A percentile compares a stretch with the other conserved stretches of the same genome.
phyloP scores from a whole-genome alignment of 192 early-diverging fungal genomes.

The Entophlyctis luteolus region DNA sequence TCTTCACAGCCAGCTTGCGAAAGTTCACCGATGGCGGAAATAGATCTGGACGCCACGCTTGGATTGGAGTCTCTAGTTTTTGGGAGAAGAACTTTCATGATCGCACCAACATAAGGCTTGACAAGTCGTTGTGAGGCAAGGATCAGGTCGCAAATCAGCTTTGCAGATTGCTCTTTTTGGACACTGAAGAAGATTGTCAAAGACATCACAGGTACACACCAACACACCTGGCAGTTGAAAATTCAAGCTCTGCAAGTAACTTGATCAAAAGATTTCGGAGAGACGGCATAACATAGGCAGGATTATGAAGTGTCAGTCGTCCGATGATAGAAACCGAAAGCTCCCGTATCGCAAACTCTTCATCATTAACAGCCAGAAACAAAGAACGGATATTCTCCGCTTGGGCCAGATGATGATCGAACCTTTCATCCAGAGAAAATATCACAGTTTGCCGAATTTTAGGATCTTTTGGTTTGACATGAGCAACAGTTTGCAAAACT shows the following conservation, averaged over 20 bases:
- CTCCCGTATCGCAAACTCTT: constrained; percentile 81
- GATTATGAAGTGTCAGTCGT: constrained; percentile 78
- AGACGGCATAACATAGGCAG: constrained; percentile 88
- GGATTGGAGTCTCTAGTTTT: constrained; percentile 67
- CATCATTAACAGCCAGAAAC: constrained; percentile 87
- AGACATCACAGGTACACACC: neutral
- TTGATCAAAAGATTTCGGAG: constrained; percentile 81
- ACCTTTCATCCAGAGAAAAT: constrained; percentile 70
- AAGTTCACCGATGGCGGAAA: constrained; percentile 79
- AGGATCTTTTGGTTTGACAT: constrained; percentile 59
- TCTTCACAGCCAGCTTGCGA: constrained; percentile 80
- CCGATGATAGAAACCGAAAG: constrained; percentile 82
- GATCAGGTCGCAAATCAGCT: constrained; percentile 72
- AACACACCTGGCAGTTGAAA: constrained; percentile 61
- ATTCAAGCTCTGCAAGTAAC: constrained; percentile 87
- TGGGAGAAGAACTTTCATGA: constrained; percentile 78
- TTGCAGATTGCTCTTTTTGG: constrained; percentile 82
- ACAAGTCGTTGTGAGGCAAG: constrained; percentile 73
- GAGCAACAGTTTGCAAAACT: too few species aligned
- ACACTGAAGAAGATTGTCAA: constrained; percentile 39
- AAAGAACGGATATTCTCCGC: constrained; percentile 85
- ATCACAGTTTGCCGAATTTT: constrained; percentile 74
- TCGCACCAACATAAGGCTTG: constrained; percentile 85
- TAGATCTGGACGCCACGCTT: constrained; percentile 71
- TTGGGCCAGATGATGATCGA: constrained; percentile 86